Evolutionary conservation across 2,329 filamentous ascomycete genomes (phyloP).

Genomic region (Lojkania enalia): DNA sequence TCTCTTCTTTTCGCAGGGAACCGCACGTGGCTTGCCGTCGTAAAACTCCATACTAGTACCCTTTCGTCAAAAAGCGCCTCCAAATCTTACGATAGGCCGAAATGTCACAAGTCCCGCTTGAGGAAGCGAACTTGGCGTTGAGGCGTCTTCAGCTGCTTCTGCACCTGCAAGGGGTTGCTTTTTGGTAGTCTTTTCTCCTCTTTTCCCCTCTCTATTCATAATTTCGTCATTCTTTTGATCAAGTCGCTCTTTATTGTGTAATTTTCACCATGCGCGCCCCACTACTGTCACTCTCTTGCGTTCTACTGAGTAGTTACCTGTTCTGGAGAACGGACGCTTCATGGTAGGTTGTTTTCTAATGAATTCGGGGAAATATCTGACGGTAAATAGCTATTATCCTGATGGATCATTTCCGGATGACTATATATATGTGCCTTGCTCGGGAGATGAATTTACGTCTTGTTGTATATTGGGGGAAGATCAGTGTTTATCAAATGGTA

Average conservation of each 20-base stretch:
- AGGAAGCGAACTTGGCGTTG: conserved; percentile 12
- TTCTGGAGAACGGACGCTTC: conserved; percentile 12
- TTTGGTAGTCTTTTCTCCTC: not conserved
- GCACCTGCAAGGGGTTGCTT: not conserved
- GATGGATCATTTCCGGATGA: conserved; percentile 17
- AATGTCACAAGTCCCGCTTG: not conserved
- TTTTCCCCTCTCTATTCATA: conserved; percentile 7
- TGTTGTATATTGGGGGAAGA: conserved; percentile 19
- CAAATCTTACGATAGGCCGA: conserved; percentile 1
- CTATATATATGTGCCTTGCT: conserved; percentile 17
- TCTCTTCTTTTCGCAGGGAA: not conserved
- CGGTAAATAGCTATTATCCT: conserved; percentile 16
- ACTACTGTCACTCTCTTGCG: conserved; percentile 19
- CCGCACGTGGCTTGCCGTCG: not conserved
- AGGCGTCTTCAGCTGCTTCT: conserved; percentile 6
- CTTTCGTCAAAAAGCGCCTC: not conserved
- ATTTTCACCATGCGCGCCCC: conserved; percentile 11
- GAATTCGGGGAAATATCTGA: conserved; percentile 1
- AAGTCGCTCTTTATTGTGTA: conserved; percentile 14
- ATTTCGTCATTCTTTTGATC: conserved; percentile 11
- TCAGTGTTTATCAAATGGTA: conserved; percentile 22
- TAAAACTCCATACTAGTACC: conserved; percentile 1
- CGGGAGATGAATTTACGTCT: conserved; percentile 12
- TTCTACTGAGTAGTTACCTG: conserved; percentile 6
- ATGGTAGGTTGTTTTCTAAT: conserved; percentile 10